Conservation (phyloP, 2,329 filamentous ascomycete species). For the Harringtonia lauricola region DNA sequence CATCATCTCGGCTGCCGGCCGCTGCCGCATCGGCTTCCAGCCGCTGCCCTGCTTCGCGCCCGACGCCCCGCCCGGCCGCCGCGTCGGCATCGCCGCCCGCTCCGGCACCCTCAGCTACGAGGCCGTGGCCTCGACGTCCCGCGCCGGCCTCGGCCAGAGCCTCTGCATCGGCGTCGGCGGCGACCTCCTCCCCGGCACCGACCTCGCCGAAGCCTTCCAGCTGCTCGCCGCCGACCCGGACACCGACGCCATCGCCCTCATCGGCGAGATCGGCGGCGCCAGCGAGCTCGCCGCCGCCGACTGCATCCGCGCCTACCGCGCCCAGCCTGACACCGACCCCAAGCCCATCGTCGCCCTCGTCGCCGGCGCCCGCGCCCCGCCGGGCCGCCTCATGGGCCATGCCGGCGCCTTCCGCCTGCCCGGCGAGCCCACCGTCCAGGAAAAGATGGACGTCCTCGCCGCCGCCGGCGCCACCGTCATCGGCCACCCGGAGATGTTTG, state of each 20-base stretch:
- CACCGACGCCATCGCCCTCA: conserved; percentile 60
- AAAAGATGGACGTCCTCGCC: conserved; percentile 58
- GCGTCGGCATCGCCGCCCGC: conserved; percentile 67
- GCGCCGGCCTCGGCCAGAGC: conserved; percentile 66
- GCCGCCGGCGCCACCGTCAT: conserved; percentile 58
- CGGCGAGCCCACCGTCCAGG: conserved; percentile 51
- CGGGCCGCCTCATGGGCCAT: conserved; percentile 65
- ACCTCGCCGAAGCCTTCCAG: conserved; percentile 58
- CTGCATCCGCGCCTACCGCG: conserved; percentile 58
- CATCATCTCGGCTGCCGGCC: conserved; percentile 66
- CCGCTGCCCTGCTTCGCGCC: conserved; percentile 63
- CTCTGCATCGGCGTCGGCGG: conserved; percentile 70
- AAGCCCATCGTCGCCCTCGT: conserved; percentile 70
- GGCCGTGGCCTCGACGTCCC: conserved; percentile 62
- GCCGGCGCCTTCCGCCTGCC: conserved; percentile 61
- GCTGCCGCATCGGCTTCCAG: conserved; percentile 67
- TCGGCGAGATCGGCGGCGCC: conserved; percentile 62
- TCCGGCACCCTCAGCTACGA: conserved; percentile 75
- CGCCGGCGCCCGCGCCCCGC: conserved; percentile 52
- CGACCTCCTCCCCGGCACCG: conserved; percentile 64
- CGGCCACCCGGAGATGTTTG: conserved; percentile 67
- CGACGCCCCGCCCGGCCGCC: conserved; percentile 28
- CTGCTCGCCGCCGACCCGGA: conserved; percentile 56
- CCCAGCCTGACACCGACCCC: conserved; percentile 41
- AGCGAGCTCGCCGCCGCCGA: conserved; percentile 62